Conservation (phyloP, 176 grass and related monocot species). For the Aegilops bicornis region DNA sequence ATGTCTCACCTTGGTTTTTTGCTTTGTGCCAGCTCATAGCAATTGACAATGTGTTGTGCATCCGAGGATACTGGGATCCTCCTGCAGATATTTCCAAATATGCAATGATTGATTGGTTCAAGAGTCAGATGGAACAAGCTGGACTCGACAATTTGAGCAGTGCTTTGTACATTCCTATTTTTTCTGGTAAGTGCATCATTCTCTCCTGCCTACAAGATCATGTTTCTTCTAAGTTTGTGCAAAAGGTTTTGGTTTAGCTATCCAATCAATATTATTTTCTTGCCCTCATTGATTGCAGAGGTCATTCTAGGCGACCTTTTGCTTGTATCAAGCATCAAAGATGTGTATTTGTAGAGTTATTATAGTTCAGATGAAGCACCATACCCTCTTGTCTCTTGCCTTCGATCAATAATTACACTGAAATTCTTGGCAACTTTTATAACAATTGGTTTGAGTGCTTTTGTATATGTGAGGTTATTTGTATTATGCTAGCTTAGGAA, state of each 20-base stretch:
- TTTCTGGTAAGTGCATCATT: slow-evolving; percentile 34
- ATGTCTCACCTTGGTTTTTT: slow-evolving; percentile 14
- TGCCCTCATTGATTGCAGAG: not conserved
- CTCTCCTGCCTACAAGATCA: not conserved
- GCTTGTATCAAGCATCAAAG: not conserved
- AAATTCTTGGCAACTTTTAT: not conserved
- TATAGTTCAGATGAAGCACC: not conserved
- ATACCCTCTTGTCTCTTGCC: too few relatives aligned
- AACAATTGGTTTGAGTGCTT: not conserved
- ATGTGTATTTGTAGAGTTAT: not conserved
- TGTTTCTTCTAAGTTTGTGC: slow-evolving; percentile 1
- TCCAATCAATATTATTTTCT: not conserved
- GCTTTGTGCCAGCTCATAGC: slow-evolving; percentile 61
- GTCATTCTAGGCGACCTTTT: not conserved
- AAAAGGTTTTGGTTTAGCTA: not conserved
- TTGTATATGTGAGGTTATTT: not conserved
- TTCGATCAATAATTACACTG: not conserved
- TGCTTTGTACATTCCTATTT: slow-evolving; percentile 64
- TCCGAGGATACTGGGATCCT: slow-evolving; percentile 87
- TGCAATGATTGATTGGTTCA: slow-evolving; percentile 69
- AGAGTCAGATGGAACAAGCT: slow-evolving; percentile 55
- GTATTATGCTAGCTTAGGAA: not conserved
- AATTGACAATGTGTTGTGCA: slow-evolving; percentile 51
- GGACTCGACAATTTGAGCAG: slow-evolving; percentile 55
- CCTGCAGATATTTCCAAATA: slow-evolving; percentile 58